These are phyloP conservation scores for Debaryomyces prosopidis DNA, from an alignment of 805 yeast genomes.

Conservation along the genomic window DNA sequence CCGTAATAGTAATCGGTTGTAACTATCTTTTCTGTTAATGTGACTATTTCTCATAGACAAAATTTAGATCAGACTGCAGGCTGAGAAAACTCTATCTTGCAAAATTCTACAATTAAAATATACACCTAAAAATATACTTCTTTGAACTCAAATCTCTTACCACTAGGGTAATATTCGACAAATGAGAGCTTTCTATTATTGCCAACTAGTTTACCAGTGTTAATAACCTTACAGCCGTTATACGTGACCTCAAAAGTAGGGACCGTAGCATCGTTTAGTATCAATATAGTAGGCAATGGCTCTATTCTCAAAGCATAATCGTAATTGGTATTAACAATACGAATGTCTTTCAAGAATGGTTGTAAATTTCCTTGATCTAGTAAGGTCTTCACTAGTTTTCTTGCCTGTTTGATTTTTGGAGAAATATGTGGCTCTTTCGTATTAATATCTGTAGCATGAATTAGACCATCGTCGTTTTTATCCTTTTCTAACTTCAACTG, in stretches of 20 bases:
- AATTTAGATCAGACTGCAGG: neutral
- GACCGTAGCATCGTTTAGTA: slow-evolving; percentile 71
- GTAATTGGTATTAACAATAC: slow-evolving; percentile 68
- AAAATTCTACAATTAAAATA: neutral
- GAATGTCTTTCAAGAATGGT: slow-evolving; percentile 64
- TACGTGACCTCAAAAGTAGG: slow-evolving; percentile 75
- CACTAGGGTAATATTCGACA: slow-evolving; percentile 69
- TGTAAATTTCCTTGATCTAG: slow-evolving; percentile 86
- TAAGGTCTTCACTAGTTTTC: slow-evolving; percentile 74
- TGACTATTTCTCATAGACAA: neutral
- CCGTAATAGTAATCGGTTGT: too few relatives aligned
- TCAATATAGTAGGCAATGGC: slow-evolving; percentile 69
- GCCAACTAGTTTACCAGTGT: slow-evolving; percentile 58
- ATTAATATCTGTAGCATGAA: slow-evolving; percentile 15
- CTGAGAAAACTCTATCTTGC: neutral
- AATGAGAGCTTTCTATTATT: slow-evolving; percentile 51
- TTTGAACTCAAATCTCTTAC: slow-evolving; percentile 50
- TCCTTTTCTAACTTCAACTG: slow-evolving; percentile 22
- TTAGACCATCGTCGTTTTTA: slow-evolving; percentile 19
- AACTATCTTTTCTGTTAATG: too few relatives aligned
- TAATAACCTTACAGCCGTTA: slow-evolving; percentile 78
- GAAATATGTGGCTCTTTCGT: slow-evolving; percentile 28
- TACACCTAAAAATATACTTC: slow-evolving; percentile 37
- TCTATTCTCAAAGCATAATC: slow-evolving; percentile 69
- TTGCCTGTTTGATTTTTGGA: slow-evolving; percentile 55